Percentiles rank a stretch among this genome's conserved stretches.
These are phyloP conservation scores for Fusarium papillatum DNA, from an alignment of 2,329 filamentous ascomycete species.

Conservation along the genomic window DNA sequence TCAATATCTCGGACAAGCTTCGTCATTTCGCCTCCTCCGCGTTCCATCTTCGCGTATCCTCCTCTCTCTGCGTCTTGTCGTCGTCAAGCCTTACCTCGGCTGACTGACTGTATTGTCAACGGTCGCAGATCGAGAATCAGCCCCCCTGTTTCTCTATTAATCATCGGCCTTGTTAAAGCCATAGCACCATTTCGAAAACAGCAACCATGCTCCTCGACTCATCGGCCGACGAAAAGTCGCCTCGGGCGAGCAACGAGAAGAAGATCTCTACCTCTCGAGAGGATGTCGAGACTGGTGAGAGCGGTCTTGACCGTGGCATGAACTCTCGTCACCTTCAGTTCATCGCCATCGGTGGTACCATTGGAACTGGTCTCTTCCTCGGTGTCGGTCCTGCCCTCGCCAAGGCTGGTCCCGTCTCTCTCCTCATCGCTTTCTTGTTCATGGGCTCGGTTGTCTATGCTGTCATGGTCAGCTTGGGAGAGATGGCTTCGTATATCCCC, in stretches of 20 bases:
- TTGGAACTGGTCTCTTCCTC: conserved; percentile 81
- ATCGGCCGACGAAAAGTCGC: conserved; percentile 46
- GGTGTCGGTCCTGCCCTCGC: conserved; percentile 74
- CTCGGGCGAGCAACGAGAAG: conserved; percentile 45
- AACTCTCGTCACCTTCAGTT: conserved; percentile 61
- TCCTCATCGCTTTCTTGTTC: conserved; percentile 77
- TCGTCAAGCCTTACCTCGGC: not conserved
- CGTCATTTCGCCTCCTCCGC: not conserved
- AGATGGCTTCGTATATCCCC: conserved; percentile 85
- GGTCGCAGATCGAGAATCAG: not conserved
- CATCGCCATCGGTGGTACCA: conserved; percentile 71
- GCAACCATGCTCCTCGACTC: conserved; percentile 39
- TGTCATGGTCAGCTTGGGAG: conserved; percentile 78
- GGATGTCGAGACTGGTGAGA: conserved; percentile 54
- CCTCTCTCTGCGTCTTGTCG: not conserved
- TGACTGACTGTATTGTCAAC: not conserved
- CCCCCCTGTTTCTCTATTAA: not conserved
- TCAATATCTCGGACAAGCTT: not conserved
- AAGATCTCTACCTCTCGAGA: conserved; percentile 30
- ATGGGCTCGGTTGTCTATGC: conserved; percentile 81
- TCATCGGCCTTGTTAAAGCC: conserved; percentile 9
- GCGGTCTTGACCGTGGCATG: conserved; percentile 54
- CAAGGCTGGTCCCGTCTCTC: conserved; percentile 74
- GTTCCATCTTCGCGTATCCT: not conserved
- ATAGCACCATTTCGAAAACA: not conserved